Evolutionary conservation across 768 basidiomycete species (phyloP).

Genomic region (Daedalea quercina): DNA sequence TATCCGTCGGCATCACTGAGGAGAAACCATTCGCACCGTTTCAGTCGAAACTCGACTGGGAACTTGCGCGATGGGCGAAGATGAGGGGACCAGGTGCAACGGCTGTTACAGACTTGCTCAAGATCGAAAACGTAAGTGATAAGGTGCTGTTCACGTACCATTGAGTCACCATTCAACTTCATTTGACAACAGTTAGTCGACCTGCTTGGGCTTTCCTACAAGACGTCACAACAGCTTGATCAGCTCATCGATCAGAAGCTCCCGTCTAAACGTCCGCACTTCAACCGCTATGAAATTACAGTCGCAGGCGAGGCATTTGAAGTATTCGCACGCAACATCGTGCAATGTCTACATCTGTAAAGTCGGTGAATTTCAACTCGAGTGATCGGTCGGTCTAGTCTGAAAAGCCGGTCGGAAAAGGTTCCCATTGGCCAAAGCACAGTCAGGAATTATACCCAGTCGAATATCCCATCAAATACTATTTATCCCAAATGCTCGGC

Average conservation of each 20-base stretch:
- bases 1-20: no score
- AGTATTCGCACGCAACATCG: constrained; percentile 24
- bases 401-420: no score
- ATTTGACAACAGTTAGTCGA: background rate
- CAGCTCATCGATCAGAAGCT: constrained; percentile 22
- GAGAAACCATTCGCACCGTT: constrained; percentile 25
- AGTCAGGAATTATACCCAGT: no score
- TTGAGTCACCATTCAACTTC: background rate
- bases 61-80: constrained; percentile 36
- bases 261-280: constrained; percentile 17
- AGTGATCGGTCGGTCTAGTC: no score
- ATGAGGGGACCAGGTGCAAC: constrained; percentile 28
- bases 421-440: no score
- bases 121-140: constrained; percentile 28
- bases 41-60: constrained; percentile 30
- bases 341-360: constrained; percentile 23
- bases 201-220: constrained; percentile 21
- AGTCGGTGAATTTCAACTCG: no score
- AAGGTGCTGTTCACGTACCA: no score
- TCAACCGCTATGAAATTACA: constrained; percentile 19
- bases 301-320: constrained; percentile 25
- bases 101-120: constrained; percentile 30
- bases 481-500: no score
- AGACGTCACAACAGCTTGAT: constrained; percentile 23
- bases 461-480: no score